Base-by-base conservation (phyloP, 2,329 filamentous ascomycete species). In the Calonectria montana region DNA sequence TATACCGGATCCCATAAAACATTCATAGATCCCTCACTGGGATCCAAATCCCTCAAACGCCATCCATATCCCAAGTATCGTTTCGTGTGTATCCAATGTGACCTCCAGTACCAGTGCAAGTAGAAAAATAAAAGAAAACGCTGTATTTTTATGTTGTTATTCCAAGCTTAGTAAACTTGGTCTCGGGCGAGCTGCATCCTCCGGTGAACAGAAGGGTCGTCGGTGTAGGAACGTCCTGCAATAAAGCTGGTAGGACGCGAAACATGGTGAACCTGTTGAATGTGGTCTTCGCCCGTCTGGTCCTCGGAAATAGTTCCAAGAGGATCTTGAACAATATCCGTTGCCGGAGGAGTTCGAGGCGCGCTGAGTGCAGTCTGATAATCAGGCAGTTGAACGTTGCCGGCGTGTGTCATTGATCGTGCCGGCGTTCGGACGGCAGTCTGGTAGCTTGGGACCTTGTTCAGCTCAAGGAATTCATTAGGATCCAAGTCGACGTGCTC, bases 391-490 rank as follows among this genome's bases (percentile, higher is more conserved):
- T 82, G 82, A 6, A 85, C 81, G 37, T 86, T 86, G 25, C 87
- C 86, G 8, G 87, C 82, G 50, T 86, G 86, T 61, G 84, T 87
- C 16, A 86, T 86, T 39, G 88, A 86, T 63, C 89, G 87, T 18
- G 91, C 89, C 6, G 91, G 90, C 0, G 91, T 90, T 74, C 90
- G 90, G 29, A 95, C 90, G 0, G 94, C 94, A 1, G 94, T 95
- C 18, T 89, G 89, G 81, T 96, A 96, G 69, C 93, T 95, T 1
- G 94, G 94, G 2, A 96, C 93, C 75, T 93, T 93, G 80, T 88
- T 93, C 48, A 95, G 84, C 74, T 91, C 89, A 59, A 89, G 88
- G 75, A 94, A 84, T 73, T 93, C 91, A 21, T 87, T 84, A 70
- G 92, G 89, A 37, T 89, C 86, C 59, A 87, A 86, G 71, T 92